phyloP scores from a whole-genome alignment of 2,329 filamentous ascomycete species.

The Ophiostoma novo-ulmi region DNA sequence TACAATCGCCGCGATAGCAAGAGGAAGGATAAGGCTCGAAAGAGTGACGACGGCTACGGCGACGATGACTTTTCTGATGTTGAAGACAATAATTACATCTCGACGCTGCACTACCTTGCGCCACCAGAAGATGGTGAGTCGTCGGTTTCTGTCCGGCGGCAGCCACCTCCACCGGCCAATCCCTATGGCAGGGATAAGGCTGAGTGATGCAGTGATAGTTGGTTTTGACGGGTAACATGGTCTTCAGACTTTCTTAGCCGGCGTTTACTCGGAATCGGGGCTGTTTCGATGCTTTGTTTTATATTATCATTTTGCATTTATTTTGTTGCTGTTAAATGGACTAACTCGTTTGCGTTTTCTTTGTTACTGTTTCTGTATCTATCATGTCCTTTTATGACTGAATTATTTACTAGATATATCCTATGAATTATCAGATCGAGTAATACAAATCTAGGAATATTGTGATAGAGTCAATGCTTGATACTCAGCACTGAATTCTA shows the following conservation, averaged over 20 bases:
- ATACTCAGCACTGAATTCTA: no score
- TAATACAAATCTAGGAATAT: no score
- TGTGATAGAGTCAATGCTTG: no score
- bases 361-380: no score
- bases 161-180: background rate
- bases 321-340: background rate
- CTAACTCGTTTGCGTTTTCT: no score
- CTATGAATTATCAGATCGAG: no score
- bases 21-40: background rate
- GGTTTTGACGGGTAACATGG: background rate
- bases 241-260: background rate
- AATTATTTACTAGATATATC: no score
- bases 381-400: no score
- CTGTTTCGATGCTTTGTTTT: background rate
- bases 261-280: background rate
- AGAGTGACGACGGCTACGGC: background rate
- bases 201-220: background rate
- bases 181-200: background rate
- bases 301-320: background rate
- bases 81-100: background rate
- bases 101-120: background rate
- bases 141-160: background rate
- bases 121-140: background rate
- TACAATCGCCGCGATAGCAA: background rate
- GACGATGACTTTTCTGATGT: background rate